These are phyloP conservation scores for Solanum sejunctum DNA, from an alignment of 257 asterid genomes.

Conservation along the genomic window DNA sequence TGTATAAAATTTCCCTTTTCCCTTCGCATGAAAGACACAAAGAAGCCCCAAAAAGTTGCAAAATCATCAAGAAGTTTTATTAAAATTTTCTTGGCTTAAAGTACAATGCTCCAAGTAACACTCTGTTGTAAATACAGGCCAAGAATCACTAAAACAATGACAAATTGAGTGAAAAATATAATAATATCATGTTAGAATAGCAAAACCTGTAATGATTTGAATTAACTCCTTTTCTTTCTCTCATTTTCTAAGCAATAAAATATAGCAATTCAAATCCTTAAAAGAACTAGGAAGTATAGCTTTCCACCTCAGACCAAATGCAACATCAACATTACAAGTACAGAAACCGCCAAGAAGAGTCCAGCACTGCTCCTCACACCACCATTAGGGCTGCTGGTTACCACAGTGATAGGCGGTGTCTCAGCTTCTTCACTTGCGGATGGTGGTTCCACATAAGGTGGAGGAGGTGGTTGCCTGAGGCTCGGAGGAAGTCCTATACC, in stretches of 20 bases:
- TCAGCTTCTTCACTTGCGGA: constrained; percentile 15
- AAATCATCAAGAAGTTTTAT: background rate
- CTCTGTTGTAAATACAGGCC: background rate
- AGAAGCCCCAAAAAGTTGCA: background rate
- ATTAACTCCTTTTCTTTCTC: background rate
- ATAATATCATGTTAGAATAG: background rate
- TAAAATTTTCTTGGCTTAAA: background rate
- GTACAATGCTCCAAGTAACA: background rate
- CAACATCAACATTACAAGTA: background rate
- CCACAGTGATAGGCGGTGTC: constrained; percentile 27
- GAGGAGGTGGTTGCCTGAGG: constrained; percentile 87
- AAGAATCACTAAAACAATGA: background rate
- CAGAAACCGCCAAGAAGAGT: constrained; percentile 7
- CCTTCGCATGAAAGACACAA: background rate
- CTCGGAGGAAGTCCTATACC: constrained; percentile 83
- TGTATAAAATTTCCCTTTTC: background rate
- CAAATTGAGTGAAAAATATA: background rate
- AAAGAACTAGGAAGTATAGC: background rate
- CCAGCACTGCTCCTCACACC: constrained; percentile 19
- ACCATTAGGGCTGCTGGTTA: constrained; percentile 11
- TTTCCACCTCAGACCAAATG: background rate
- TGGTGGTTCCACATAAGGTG: constrained; percentile 65
- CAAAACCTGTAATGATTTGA: background rate
- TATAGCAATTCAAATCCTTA: background rate
- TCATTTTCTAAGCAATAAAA: background rate